Evolutionary conservation across 176 grass and related monocot genomes (phyloP).

Genomic region (Oryza coarctata): DNA sequence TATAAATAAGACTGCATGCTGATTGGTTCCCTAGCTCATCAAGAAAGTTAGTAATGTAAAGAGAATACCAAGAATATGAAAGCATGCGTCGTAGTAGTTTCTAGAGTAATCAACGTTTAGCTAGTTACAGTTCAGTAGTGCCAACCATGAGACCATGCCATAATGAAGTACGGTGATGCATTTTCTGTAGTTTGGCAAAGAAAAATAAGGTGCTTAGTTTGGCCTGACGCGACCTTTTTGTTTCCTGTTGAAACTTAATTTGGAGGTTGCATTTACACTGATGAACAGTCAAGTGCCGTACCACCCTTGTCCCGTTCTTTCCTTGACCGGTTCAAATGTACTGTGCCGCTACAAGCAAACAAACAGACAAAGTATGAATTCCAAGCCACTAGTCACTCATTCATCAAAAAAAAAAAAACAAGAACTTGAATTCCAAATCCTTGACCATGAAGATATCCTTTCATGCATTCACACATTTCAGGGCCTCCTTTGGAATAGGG

Average conservation of each 20-base stretch:
- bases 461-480: background rate
- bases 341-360: background rate
- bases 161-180: background rate
- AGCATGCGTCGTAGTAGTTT: background rate
- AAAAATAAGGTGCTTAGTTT: background rate
- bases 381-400: background rate
- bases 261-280: background rate
- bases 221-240: background rate
- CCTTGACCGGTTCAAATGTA: constrained; percentile 14
- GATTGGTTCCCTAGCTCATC: background rate
- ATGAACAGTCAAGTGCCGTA: background rate
- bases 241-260: background rate
- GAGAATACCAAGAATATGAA: background rate
- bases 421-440: background rate
- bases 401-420: background rate
- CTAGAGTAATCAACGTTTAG: background rate
- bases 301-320: background rate
- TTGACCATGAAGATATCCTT: background rate
- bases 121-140: background rate
- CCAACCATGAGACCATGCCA: background rate
- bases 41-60: background rate
- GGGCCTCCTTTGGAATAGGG: background rate
- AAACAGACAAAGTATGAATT: background rate
- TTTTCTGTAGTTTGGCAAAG: constrained; percentile 24
- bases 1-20: background rate